A percentile compares a stretch with the other conserved stretches of the same genome.
Evolutionary conservation across 768 basidiomycete species (phyloP).

Genomic region (Gyrodon lividus): DNA sequence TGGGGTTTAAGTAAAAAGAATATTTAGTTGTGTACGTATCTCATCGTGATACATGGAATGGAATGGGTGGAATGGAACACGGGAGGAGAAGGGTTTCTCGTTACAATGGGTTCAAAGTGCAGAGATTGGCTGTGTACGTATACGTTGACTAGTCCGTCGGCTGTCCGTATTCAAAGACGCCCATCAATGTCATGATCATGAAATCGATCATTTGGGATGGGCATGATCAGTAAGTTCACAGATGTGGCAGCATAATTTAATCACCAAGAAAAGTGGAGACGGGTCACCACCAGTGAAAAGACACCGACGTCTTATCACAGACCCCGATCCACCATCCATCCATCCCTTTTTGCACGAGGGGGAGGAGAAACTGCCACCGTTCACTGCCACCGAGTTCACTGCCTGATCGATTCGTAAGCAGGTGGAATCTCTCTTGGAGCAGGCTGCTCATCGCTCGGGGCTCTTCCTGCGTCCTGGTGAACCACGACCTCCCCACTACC

Average conservation of each 20-base stretch:
- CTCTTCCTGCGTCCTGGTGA: slow-evolving; percentile 28
- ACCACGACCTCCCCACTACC: slow-evolving; percentile 25
- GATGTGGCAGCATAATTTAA: too few relatives aligned
- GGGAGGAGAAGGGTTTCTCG: too few relatives aligned
- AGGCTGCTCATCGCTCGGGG: slow-evolving; percentile 15
- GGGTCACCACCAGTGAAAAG: neutral
- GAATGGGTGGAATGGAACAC: too few relatives aligned
- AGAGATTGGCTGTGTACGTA: neutral
- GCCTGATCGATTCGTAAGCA: slow-evolving; percentile 28
- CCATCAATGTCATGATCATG: neutral
- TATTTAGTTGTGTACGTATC: too few relatives aligned
- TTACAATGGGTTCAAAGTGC: neutral
- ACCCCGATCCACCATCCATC: neutral
- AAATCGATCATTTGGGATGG: neutral
- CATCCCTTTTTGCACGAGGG: neutral
- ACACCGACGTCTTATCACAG: neutral
- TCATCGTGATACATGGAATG: too few relatives aligned
- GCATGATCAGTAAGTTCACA: neutral
- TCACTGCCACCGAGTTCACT: neutral
- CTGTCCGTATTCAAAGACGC: neutral
- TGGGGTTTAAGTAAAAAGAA: too few relatives aligned
- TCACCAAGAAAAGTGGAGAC: too few relatives aligned
- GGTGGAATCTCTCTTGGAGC: slow-evolving; percentile 29
- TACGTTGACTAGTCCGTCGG: neutral
- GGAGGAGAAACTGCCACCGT: too few relatives aligned